These are phyloP conservation scores for Zoysia pacifica DNA, from an alignment of 176 grass and related monocot genomes.

Conservation along the genomic window DNA sequence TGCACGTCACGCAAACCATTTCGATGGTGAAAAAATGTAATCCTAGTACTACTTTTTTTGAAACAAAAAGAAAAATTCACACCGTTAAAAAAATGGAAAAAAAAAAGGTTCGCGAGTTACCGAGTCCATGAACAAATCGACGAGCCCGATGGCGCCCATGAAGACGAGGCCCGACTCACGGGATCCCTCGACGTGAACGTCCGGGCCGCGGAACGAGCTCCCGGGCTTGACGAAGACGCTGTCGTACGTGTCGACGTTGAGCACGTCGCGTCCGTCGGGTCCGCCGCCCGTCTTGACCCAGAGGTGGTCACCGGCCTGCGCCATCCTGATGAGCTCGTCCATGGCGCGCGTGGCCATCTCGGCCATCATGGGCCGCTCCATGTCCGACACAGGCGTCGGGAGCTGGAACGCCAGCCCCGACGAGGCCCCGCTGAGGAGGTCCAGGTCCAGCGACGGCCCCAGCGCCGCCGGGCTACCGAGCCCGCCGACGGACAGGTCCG, in stretches of 20 bases:
- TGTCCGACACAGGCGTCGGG: slow-evolving; percentile 54
- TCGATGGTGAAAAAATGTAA: neutral
- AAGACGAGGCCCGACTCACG: slow-evolving; percentile 66
- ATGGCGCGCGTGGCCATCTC: slow-evolving; percentile 75
- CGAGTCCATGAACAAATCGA: slow-evolving; percentile 85
- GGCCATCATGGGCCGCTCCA: slow-evolving; percentile 79
- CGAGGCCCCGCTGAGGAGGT: slow-evolving; percentile 53
- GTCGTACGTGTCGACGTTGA: slow-evolving; percentile 67
- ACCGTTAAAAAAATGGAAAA: neutral
- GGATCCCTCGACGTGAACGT: slow-evolving; percentile 68
- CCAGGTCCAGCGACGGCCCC: slow-evolving; percentile 75
- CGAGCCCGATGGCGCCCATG: slow-evolving; percentile 62
- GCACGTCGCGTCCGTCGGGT: slow-evolving; percentile 54
- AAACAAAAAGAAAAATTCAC: neutral
- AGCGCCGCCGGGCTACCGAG: slow-evolving; percentile 51
- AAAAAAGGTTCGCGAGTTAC: slow-evolving; percentile 20
- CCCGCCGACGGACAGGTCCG: slow-evolving; percentile 79
- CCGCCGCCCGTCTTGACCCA: slow-evolving; percentile 51
- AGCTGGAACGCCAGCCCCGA: slow-evolving; percentile 48
- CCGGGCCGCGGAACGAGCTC: slow-evolving; percentile 51
- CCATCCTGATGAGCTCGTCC: slow-evolving; percentile 82
- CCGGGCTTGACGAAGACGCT: slow-evolving; percentile 65
- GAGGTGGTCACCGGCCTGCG: slow-evolving; percentile 68
- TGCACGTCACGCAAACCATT: neutral
- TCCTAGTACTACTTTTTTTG: too few species aligned